These are phyloP conservation scores for Aspergillus latus DNA, from an alignment of 2,329 filamentous ascomycete species.

Conservation along the genomic window DNA sequence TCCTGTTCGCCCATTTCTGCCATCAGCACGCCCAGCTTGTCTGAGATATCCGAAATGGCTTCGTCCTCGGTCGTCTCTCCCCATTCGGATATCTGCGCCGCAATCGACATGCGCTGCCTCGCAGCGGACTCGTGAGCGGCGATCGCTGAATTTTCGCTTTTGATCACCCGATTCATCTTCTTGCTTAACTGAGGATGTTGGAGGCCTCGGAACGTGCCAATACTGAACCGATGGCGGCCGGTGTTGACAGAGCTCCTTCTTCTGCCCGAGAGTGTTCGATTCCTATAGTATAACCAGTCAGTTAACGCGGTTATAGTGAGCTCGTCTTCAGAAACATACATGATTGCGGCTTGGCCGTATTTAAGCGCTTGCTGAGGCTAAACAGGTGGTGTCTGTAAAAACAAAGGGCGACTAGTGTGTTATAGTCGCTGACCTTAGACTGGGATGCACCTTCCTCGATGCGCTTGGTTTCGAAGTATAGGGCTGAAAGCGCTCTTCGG, in stretches of 20 bases:
- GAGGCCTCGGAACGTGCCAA: conserved; percentile 80
- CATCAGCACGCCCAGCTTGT: conserved; percentile 91
- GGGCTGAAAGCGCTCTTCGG: background rate
- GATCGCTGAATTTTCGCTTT: conserved; percentile 88
- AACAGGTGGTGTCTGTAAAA: background rate
- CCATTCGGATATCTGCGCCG: conserved; percentile 92
- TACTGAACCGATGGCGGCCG: conserved; percentile 69
- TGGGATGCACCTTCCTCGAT: conserved; percentile 9
- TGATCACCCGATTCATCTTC: conserved; percentile 88
- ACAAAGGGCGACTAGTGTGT: background rate
- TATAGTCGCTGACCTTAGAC: background rate
- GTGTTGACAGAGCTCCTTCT: conserved; percentile 30
- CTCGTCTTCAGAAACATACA: conserved; percentile 11
- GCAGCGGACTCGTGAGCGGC: conserved; percentile 79
- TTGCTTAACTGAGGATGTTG: conserved; percentile 86
- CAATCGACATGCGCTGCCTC: conserved; percentile 80
- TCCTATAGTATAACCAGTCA: conserved; percentile 31
- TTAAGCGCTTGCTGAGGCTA: background rate
- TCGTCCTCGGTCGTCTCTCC: conserved; percentile 89
- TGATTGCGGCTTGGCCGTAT: conserved; percentile 3
- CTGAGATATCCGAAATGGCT: conserved; percentile 81
- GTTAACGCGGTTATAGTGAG: background rate
- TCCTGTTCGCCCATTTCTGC: conserved; percentile 94
- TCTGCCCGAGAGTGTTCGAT: conserved; percentile 44
- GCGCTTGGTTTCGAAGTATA: background rate